Evolutionary conservation across 192 early-diverging fungal genomes (phyloP), one percentile per base, ranked within the genome.

Genomic region (Coemansia sp.): DNA sequence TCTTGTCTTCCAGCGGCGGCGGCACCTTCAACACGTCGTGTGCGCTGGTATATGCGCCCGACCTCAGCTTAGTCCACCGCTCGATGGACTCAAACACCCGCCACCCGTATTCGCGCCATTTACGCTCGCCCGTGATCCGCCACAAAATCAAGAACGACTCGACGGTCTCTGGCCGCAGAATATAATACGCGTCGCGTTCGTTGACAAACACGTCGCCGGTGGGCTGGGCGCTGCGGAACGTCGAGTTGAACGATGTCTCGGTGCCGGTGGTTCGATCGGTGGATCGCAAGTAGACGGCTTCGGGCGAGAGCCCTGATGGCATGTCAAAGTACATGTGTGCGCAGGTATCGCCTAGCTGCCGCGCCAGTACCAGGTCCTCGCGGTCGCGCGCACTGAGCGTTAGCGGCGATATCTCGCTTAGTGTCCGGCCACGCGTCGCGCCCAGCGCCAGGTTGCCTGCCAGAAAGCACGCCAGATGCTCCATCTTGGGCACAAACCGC

Each of bases 391-490:
- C 67, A 2, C 67, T 33, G 2, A 29, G n/a, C 14, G 17, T 12
- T 11, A 58, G 71, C 16, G 68, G 42, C 42, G 42, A 48, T 2
- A 73, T 67, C 5, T 73, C 36, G 1, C 63, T 25, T 5, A 80
- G 59, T 0, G 69, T 33, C 5, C 57, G 33, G 50, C 77, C 77
- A 18, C 59, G 48, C 2, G 82, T 84, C 10, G 82, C 77, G 30
- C 77, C 76, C 40, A 84, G 63, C 0, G 77, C 82, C 22, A 84
- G 57, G 28, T 69, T 76, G 14, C 82, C 82, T 5, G 32, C 91
- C 14, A 95, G 70, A 74, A 95, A 98, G 74, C 96, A 98, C 10
- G 94, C 94, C 6, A 98, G 85, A 67, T 98, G 96, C 75, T 96
- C 94, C 94, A 98, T 96, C 48, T 83, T 82, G 22, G 89, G 69